These are phyloP conservation scores for Cornus suecica DNA, from an alignment of 148 eudicot species.

Conservation along the genomic window DNA sequence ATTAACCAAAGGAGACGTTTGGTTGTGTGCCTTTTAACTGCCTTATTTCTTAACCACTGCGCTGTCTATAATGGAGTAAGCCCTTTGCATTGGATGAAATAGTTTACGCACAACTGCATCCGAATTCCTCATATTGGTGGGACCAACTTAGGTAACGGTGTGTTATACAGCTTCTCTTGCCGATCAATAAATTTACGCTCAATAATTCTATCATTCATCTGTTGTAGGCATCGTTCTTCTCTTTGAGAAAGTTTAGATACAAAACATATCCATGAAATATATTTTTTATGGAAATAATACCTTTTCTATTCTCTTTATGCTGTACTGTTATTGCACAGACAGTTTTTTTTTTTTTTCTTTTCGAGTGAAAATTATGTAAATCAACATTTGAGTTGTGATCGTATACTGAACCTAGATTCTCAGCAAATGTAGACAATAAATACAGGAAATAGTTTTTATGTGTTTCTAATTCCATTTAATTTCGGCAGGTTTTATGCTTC, in stretches of 20 bases:
- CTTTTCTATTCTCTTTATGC: no score
- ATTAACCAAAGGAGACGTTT: neutral
- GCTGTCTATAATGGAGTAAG: neutral
- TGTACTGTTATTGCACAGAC: neutral
- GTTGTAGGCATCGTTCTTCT: no score
- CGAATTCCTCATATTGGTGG: neutral
- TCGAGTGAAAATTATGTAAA: neutral
- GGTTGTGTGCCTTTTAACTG: neutral
- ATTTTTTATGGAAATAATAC: no score
- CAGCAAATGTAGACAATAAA: neutral
- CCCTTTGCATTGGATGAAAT: neutral
- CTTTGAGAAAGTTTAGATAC: neutral
- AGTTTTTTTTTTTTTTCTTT: neutral
- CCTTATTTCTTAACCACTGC: neutral
- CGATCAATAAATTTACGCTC: no score
- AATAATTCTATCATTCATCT: no score
- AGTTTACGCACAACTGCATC: no score
- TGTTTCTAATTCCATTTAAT: neutral
- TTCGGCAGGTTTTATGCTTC: slow-evolving; percentile 71
- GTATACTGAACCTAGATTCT: neutral
- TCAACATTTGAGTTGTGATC: neutral
- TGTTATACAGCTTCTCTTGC: no score
- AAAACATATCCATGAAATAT: neutral
- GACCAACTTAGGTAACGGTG: neutral
- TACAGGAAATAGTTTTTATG: neutral